These are phyloP conservation scores for Ettlia oleoabundans DNA, from an alignment of 139 green algal genomes.

Conservation along the genomic window DNA sequence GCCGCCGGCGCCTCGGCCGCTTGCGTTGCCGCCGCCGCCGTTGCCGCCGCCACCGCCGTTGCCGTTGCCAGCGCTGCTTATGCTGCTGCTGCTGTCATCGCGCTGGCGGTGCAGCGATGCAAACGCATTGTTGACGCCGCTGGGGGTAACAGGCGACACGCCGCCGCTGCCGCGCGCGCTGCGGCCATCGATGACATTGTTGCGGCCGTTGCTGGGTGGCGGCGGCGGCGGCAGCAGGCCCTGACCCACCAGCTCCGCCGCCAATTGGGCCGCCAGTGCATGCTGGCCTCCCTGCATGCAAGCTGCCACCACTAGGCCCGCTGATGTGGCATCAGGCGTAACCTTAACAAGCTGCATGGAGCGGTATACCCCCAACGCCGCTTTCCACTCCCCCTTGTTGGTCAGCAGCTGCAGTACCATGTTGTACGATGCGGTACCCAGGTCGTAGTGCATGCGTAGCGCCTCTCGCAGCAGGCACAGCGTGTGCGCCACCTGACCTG, in stretches of 20 bases:
- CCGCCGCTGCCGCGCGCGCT: not conserved
- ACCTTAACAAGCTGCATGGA: not conserved
- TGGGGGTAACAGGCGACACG: not conserved
- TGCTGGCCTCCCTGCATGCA: conserved; percentile 5
- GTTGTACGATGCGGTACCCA: not conserved
- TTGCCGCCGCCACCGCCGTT: too few species aligned
- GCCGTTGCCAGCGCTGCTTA: not conserved
- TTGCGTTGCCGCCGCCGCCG: too few species aligned
- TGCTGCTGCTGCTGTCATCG: conserved; percentile 5
- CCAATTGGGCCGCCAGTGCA: not conserved
- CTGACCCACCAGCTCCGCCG: not conserved
- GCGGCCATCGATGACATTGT: too few species aligned
- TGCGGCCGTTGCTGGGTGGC: not conserved
- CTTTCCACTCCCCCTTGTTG: not conserved
- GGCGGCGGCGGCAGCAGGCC: conserved; percentile 1
- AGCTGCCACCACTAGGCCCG: conserved; percentile 8
- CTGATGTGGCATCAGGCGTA: not conserved
- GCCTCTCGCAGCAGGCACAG: conserved; percentile 18
- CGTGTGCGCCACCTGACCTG: not conserved
- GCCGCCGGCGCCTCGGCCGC: too few species aligned
- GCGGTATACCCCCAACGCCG: not conserved
- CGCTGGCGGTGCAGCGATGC: not conserved
- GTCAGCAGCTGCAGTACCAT: conserved; percentile 24
- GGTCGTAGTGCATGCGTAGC: not conserved
- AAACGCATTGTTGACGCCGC: not conserved